Conservation (phyloP, 2,329 filamentous ascomycete species). For the Botrytis aclada region DNA sequence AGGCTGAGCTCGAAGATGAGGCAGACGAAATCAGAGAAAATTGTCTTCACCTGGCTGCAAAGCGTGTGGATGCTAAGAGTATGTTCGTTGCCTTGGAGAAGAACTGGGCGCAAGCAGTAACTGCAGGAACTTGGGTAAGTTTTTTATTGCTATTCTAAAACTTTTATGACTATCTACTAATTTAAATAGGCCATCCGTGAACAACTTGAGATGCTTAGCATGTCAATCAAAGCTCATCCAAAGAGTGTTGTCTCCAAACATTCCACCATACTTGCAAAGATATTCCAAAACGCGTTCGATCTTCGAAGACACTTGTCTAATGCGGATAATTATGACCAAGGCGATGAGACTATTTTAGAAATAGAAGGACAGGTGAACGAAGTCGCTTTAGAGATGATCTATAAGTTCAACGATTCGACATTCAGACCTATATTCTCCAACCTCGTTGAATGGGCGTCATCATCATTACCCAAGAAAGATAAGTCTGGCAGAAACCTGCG, state of each 20-base stretch:
- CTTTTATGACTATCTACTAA: conserved; percentile 25
- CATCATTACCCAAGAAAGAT: conserved; percentile 61
- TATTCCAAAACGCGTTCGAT: conserved; percentile 60
- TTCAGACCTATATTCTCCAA: conserved; percentile 90
- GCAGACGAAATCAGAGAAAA: conserved; percentile 63
- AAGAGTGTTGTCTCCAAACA: conserved; percentile 80
- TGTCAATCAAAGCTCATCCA: conserved; percentile 70
- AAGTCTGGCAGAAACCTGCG: conserved; percentile 56
- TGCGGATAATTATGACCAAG: conserved; percentile 43
- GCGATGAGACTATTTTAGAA: conserved; percentile 49
- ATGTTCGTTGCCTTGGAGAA: conserved; percentile 69
- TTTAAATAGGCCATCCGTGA: conserved; percentile 59
- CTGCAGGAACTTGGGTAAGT: conserved; percentile 60
- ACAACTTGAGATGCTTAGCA: conserved; percentile 65
- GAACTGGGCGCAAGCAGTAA: conserved; percentile 66
- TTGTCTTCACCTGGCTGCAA: conserved; percentile 72
- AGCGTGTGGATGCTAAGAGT: conserved; percentile 73
- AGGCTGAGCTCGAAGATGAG: conserved; percentile 56
- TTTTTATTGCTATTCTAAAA: neutral
- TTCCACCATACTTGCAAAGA: conserved; percentile 62
- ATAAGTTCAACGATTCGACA: conserved; percentile 91
- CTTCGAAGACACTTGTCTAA: conserved; percentile 56
- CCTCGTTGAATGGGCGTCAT: conserved; percentile 76
- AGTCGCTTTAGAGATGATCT: conserved; percentile 81
- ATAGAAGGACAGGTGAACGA: conserved; percentile 67